Conservation (phyloP, 2,329 filamentous ascomycete genomes). For the Fusarium ramigenum region DNA sequence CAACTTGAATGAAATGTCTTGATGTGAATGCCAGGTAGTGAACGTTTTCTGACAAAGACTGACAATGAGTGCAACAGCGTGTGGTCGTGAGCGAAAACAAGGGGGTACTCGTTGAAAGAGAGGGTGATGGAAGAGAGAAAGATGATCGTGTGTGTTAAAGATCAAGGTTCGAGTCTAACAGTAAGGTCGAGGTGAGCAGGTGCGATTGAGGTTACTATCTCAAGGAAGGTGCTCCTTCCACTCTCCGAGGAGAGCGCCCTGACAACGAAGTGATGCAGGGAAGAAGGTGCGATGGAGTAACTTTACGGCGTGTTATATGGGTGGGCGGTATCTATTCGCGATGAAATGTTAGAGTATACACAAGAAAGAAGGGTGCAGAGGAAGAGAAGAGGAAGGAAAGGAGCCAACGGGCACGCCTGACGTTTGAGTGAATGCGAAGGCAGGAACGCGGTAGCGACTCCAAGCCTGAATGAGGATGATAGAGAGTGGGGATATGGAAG, state of each 20-base stretch:
- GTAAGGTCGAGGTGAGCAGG: too few relatives aligned
- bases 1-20: slow-evolving; percentile 27
- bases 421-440: neutral
- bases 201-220: too few relatives aligned
- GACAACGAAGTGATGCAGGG: neutral
- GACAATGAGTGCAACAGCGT: slow-evolving; percentile 5
- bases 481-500: neutral
- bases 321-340: neutral
- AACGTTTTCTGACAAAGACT: slow-evolving; percentile 15
- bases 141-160: neutral
- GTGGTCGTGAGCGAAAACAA: slow-evolving; percentile 6
- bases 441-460: neutral
- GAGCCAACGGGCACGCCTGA: neutral
- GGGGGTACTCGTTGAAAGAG: slow-evolving; percentile 5
- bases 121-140: slow-evolving; percentile 4
- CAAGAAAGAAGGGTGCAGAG: neutral
- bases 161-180: neutral
- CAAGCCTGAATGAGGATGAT: neutral
- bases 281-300: neutral
- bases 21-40: slow-evolving; percentile 17
- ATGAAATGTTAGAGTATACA: neutral
- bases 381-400: neutral
- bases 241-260: neutral
- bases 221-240: slow-evolving; percentile 14
- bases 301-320: neutral